Evolutionary conservation across 1,139 yeast genomes (phyloP).

Genomic region (Kurtzmaniella natalensis): DNA sequence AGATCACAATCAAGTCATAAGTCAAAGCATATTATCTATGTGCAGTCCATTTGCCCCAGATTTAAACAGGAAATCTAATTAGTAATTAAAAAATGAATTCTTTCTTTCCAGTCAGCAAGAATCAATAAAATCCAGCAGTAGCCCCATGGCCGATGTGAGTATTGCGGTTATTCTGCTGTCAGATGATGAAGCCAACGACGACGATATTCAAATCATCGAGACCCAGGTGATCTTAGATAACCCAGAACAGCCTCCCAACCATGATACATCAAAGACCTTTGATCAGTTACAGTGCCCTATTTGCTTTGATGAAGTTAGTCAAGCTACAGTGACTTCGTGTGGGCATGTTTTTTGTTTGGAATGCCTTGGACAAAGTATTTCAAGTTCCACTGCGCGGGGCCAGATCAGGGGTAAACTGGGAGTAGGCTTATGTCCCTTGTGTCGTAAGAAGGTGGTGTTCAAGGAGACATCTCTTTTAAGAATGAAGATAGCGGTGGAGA

Average conservation of each 20-base stretch:
- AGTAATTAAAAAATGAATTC: too few relatives aligned
- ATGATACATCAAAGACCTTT: constrained; percentile 26
- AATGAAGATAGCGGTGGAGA: constrained; percentile 20
- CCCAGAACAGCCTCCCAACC: constrained; percentile 20
- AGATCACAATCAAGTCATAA: too few relatives aligned
- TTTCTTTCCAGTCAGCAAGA: too few relatives aligned
- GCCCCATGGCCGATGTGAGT: background rate
- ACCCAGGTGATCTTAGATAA: constrained; percentile 32
- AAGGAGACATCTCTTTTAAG: constrained; percentile 37
- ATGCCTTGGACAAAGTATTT: constrained; percentile 39
- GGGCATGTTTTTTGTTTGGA: constrained; percentile 46
- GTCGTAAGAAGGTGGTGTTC: constrained; percentile 37
- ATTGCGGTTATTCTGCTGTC: background rate
- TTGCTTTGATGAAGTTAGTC: constrained; percentile 39
- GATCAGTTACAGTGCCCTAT: constrained; percentile 43
- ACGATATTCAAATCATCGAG: constrained; percentile 37
- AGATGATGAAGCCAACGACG: constrained; percentile 14
- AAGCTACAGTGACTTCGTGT: constrained; percentile 41
- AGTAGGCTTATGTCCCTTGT: constrained; percentile 42
- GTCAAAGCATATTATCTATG: too few relatives aligned
- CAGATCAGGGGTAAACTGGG: constrained; percentile 33
- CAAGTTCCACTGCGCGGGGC: constrained; percentile 42
- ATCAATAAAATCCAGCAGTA: background rate
- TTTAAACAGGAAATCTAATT: too few relatives aligned
- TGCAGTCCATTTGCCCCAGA: too few relatives aligned